These are phyloP conservation scores for Hypericum perforatum DNA, from an alignment of 345 rosid species.

Conservation along the genomic window DNA sequence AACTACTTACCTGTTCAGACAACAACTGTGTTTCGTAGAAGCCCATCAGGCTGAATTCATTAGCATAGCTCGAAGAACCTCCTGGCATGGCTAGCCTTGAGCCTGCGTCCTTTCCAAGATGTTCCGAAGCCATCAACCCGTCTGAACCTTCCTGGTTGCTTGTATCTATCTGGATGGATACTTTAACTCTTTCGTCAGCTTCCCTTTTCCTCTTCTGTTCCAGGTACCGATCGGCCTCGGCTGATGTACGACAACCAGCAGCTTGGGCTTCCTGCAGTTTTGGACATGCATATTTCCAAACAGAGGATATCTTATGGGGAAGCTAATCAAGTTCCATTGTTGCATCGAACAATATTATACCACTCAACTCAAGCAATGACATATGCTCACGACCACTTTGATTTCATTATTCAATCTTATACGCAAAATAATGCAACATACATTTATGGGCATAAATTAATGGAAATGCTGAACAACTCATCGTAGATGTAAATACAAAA, in stretches of 20 bases:
- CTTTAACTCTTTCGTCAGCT: slow-evolving; percentile 71
- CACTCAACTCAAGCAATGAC: no score
- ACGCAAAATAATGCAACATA: background rate
- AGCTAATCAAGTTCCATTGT: no score
- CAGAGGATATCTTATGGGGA: no score
- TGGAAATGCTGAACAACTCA: background rate
- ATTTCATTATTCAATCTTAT: no score
- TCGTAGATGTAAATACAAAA: background rate
- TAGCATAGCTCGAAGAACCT: slow-evolving; percentile 50
- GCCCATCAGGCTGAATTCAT: slow-evolving; percentile 47
- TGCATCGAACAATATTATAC: no score
- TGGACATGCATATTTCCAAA: slow-evolving; percentile 4
- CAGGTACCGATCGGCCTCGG: slow-evolving; percentile 68
- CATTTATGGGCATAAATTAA: slow-evolving; percentile 8
- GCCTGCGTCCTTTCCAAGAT: slow-evolving; percentile 28
- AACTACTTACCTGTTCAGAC: slow-evolving; percentile 63
- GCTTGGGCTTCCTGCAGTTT: slow-evolving; percentile 93
- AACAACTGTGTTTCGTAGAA: slow-evolving; percentile 56
- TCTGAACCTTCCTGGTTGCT: slow-evolving; percentile 35
- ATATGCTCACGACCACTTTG: no score
- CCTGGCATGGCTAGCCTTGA: slow-evolving; percentile 42
- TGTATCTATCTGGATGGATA: slow-evolving; percentile 41
- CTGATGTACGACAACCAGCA: slow-evolving; percentile 79
- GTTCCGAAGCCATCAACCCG: slow-evolving; percentile 32
- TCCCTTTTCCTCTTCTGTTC: slow-evolving; percentile 63